phyloP scores from a whole-genome alignment of 495 filamentous ascomycete species.

The Neurospora sp. region DNA sequence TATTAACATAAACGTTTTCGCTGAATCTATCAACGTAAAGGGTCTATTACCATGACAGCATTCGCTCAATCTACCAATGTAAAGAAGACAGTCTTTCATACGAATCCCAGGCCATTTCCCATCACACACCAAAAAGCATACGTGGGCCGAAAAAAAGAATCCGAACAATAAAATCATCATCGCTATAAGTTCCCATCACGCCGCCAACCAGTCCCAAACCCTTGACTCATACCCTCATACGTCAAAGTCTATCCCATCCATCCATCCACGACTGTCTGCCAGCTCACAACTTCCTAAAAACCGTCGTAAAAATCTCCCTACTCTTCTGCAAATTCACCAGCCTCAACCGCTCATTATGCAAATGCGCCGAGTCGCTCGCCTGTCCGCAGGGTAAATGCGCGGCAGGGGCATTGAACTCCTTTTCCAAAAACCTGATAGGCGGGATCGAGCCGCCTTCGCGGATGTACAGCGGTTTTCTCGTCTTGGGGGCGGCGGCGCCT shows the following conservation, averaged over 20 bases:
- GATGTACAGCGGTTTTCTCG: conserved; percentile 68
- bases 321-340: conserved; percentile 84
- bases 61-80: background rate
- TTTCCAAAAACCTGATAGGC: conserved; percentile 85
- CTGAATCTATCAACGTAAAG: background rate
- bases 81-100: background rate
- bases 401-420: conserved; percentile 85
- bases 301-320: conserved; percentile 77
- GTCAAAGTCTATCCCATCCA: background rate
- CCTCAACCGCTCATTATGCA: conserved; percentile 87
- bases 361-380: conserved; percentile 85
- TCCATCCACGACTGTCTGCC: too few relatives aligned
- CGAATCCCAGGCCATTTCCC: background rate
- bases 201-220: background rate
- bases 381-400: conserved; percentile 93
- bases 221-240: background rate
- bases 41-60: background rate
- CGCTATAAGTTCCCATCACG: background rate
- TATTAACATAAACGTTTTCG: background rate
- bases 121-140: background rate
- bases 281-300: conserved; percentile 47
- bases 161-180: background rate
- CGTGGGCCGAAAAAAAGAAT: background rate
- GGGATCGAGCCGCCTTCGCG: conserved; percentile 93
- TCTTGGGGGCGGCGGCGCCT: conserved; percentile 13